Base-by-base conservation (phyloP, 202 grass and related monocot genomes). In the Zoysia matrella region DNA sequence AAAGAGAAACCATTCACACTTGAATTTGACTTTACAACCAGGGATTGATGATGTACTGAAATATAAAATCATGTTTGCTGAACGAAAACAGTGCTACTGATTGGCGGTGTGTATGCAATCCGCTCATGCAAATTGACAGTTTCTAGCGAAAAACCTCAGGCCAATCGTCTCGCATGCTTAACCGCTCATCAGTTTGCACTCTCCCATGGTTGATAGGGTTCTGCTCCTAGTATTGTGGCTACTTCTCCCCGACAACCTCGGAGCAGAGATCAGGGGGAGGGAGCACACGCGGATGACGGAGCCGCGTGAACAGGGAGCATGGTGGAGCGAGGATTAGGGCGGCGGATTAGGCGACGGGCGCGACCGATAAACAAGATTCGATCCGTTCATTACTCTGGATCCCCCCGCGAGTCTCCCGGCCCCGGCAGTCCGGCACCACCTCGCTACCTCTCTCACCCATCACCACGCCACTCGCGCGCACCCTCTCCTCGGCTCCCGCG, bases 251-350 rank as follows among this genome's bases (percentile, higher is more conserved):
- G 68, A 47, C 51, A 74, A 78, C 58, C 52, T 83, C 50, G 75
- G 83, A 54, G 88, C 81, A 55, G 82, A 71, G 60, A 69, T 2
- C n/a, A 18, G 56, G 14, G 46, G 78, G 44, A 57, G 82, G 58
- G 56, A 22, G 22, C 22, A 22, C 22, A 22, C 22, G 22, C 22
- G 22, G 22, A 22, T 22, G 22, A 22, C 22, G 22, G 22, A 22
- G 22, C 22, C 64, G 85, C 71, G 77, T 88, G 67, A 84, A 86
- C 71, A 69, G 79, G 78, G 70, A 78, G 81, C 52, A 75, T 8
- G 70, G 80, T 79, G 86, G 81, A 92, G 83, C 87, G 86, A 79
- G 75, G 81, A 80, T 87, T 87, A 85, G 81, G 88, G 86, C 86
- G 86, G 15, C 16, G 71, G 67, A 60, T 82, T 67, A 76, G 87